A percentile compares a stretch with the other conserved stretches of the same genome.
Conservation (phyloP, 192 early-diverging fungal genomes). For the Gryganskiella cystojenkinii region DNA sequence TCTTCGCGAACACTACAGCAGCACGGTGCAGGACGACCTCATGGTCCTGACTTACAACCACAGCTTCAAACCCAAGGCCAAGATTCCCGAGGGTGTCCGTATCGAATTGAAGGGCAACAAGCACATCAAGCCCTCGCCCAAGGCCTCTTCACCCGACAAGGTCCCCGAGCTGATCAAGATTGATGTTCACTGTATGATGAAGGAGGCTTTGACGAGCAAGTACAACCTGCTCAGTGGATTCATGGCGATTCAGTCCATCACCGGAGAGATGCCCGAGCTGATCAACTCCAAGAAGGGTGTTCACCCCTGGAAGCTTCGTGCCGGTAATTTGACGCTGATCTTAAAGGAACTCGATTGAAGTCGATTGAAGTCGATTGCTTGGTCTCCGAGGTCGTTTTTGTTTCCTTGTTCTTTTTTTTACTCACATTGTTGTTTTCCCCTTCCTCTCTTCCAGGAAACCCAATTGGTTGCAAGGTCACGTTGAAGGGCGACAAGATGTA, state of each 20-base stretch:
- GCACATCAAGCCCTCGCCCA: slow-evolving; percentile 65
- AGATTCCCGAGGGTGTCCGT: slow-evolving; percentile 44
- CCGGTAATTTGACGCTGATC: slow-evolving; percentile 51
- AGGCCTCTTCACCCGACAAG: slow-evolving; percentile 64
- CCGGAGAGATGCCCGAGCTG: slow-evolving; percentile 83
- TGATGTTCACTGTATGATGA: slow-evolving; percentile 87
- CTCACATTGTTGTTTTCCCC: no score
- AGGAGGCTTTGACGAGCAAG: slow-evolving; percentile 90
- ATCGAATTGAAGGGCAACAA: slow-evolving; percentile 57
- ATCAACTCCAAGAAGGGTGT: slow-evolving; percentile 84
- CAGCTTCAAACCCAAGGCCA: slow-evolving; percentile 47
- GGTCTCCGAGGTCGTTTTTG: not conserved
- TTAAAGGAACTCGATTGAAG: no score
- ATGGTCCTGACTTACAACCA: slow-evolving; percentile 68
- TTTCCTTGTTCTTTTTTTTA: not conserved
- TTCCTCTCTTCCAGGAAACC: slow-evolving; percentile 67
- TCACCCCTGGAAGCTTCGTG: slow-evolving; percentile 88
- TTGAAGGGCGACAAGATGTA: slow-evolving; percentile 90
- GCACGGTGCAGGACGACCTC: slow-evolving; percentile 61
- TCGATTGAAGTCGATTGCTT: no score
- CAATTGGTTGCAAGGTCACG: slow-evolving; percentile 86
- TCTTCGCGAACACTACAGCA: slow-evolving; percentile 62
- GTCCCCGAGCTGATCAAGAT: slow-evolving; percentile 81
- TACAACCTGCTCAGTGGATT: slow-evolving; percentile 88
- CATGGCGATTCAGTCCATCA: slow-evolving; percentile 91